phyloP scores from a whole-genome alignment of 2,329 filamentous ascomycete species.

The Aphanoascus verrucosus region DNA sequence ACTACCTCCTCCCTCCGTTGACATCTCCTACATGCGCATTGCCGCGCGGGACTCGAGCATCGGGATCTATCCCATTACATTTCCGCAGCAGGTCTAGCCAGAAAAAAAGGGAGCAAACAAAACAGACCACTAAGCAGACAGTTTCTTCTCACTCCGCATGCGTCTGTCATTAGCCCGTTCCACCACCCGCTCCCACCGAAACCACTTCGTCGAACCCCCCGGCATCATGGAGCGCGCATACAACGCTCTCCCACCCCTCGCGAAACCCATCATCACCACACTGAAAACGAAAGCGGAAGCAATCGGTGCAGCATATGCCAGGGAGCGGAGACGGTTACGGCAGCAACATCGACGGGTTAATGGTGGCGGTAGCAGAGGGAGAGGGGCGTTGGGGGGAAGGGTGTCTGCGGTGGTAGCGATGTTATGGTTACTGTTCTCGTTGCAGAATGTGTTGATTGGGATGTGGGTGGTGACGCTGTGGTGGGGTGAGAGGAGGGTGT shows the following conservation, averaged over 20 bases:
- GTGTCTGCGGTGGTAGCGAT: conserved; percentile 10
- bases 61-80: too few species aligned
- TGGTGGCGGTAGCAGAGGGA: background rate
- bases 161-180: background rate
- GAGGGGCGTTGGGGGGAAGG: conserved; percentile 11
- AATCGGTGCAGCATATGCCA: conserved; percentile 10
- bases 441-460: conserved; percentile 56
- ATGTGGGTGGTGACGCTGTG: conserved; percentile 69
- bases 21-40: too few species aligned
- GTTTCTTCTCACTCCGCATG: conserved; percentile 3
- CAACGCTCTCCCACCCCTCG: background rate
- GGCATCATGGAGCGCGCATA: conserved; percentile 7
- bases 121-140: too few species aligned
- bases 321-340: conserved; percentile 14
- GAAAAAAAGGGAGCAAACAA: too few species aligned
- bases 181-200: conserved; percentile 7
- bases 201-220: conserved; percentile 16
- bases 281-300: background rate
- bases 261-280: background rate
- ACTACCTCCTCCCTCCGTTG: background rate
- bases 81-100: too few species aligned
- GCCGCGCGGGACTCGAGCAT: too few species aligned
- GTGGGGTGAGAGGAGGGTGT: conserved; percentile 76
- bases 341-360: too few species aligned
- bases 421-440: conserved; percentile 21